phyloP scores from a whole-genome alignment of 1,284 basidiomycete genomes.

The Pulchroboletus neoregius region DNA sequence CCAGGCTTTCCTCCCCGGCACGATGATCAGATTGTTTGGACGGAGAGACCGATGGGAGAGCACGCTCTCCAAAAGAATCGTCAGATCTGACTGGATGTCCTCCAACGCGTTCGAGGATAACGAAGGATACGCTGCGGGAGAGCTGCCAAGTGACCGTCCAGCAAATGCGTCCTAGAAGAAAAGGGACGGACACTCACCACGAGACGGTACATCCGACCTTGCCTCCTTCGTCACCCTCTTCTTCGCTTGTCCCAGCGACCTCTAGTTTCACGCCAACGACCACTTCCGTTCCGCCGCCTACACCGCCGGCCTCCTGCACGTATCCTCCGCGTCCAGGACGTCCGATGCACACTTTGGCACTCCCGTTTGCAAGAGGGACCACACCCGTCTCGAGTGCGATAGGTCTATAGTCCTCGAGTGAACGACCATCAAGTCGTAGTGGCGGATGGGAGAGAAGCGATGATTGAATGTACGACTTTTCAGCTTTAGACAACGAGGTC shows the following conservation, averaged over 20 bases:
- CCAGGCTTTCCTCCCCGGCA: slow-evolving; percentile 66
- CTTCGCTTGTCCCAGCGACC: slow-evolving; percentile 51
- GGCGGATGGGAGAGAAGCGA: slow-evolving; percentile 55
- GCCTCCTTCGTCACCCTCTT: slow-evolving; percentile 51
- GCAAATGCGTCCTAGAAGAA: background rate
- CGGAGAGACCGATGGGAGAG: slow-evolving; percentile 60
- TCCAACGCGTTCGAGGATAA: slow-evolving; percentile 59
- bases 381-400: slow-evolving; percentile 73
- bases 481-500: slow-evolving; percentile 61
- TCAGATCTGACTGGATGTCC: slow-evolving; percentile 68
- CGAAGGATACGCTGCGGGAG: slow-evolving; percentile 72
- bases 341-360: slow-evolving; percentile 66
- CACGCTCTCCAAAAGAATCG: slow-evolving; percentile 52
- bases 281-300: slow-evolving; percentile 30
- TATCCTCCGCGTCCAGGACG: slow-evolving; percentile 54
- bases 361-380: slow-evolving; percentile 74
- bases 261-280: slow-evolving; percentile 63
- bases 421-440: slow-evolving; percentile 64
- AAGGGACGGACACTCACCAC: slow-evolving; percentile 51
- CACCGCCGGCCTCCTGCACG: slow-evolving; percentile 26
- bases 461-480: slow-evolving; percentile 67
- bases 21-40: slow-evolving; percentile 58
- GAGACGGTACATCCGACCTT: slow-evolving; percentile 63
- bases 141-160: slow-evolving; percentile 43
- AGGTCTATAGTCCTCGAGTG: slow-evolving; percentile 56